These are phyloP conservation scores for Fusarium guadeloupense DNA, from an alignment of 2,329 filamentous ascomycete species.

Conservation along the genomic window DNA sequence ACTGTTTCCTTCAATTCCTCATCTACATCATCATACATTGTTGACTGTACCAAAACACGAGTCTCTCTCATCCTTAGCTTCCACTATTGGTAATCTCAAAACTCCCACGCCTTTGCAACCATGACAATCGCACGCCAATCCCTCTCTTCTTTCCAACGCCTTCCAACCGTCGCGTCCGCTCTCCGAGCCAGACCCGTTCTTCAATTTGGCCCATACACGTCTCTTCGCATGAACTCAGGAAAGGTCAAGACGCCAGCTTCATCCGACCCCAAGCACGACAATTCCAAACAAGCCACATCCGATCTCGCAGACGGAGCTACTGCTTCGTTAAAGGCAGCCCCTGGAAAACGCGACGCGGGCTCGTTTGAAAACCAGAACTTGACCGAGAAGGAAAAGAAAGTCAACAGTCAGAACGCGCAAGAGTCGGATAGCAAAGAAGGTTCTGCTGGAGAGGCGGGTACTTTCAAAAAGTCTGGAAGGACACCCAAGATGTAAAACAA, in stretches of 20 bases:
- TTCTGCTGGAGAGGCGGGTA: neutral
- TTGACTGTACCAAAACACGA: neutral
- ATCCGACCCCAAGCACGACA: conserved; percentile 6
- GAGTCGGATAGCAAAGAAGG: conserved; percentile 13
- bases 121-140: conserved; percentile 13
- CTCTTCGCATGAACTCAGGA: conserved; percentile 8
- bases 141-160: neutral
- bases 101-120: fast-evolving
- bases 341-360: conserved; percentile 7
- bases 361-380: conserved; percentile 14
- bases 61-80: neutral
- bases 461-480: conserved; percentile 19
- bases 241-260: conserved; percentile 13
- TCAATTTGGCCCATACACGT: neutral
- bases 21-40: neutral
- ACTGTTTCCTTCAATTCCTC: too few species aligned
- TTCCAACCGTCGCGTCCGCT: neutral
- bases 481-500: neutral
- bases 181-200: neutral
- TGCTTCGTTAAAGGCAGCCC: conserved; percentile 17
- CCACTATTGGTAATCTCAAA: too few species aligned
- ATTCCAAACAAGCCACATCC: neutral
- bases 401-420: conserved; percentile 20
- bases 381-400: conserved; percentile 10
- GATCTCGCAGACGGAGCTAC: conserved; percentile 20